Percentiles rank a stretch among this genome's conserved stretches.
Conservation (phyloP, 345 rosid species). For the Gossypium arboreum region DNA sequence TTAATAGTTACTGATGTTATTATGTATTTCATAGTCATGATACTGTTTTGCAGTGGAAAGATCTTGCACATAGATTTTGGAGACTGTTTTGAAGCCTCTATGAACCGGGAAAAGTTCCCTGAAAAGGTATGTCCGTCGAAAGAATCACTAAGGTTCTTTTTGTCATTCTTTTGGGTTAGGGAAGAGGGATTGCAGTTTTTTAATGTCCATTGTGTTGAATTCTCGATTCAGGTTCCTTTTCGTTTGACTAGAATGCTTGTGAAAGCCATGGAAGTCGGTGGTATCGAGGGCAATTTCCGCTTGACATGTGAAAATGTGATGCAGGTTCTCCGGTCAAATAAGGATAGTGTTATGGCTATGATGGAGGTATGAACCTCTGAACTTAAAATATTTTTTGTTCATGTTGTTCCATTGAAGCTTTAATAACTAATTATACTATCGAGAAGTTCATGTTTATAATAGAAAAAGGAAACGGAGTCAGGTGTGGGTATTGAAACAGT, state of each 20-base stretch:
- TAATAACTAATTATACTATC: background rate
- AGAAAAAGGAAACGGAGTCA: background rate
- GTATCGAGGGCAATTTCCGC: conserved; percentile 93
- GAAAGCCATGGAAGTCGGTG: conserved; percentile 99
- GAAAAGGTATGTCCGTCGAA: conserved; percentile 57
- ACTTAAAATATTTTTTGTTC: background rate
- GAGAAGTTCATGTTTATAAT: background rate
- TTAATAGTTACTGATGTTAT: background rate
- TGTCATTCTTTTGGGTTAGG: background rate
- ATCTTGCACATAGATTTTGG: conserved; percentile 99
- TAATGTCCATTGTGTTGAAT: conserved; percentile 8
- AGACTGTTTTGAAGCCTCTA: conserved; percentile 98
- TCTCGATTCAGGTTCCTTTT: conserved; percentile 71
- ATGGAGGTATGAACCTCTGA: conserved; percentile 60
- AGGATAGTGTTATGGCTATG: conserved; percentile 97
- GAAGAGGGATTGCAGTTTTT: background rate
- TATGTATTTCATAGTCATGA: conserved; percentile 16
- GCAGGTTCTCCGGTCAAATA: conserved; percentile 90
- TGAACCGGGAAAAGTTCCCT: conserved; percentile 97
- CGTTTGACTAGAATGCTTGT: conserved; percentile 99
- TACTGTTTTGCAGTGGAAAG: conserved; percentile 67
- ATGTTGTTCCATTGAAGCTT: background rate
- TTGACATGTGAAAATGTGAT: conserved; percentile 93
- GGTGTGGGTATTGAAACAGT: background rate
- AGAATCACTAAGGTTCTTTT: background rate